Base-by-base conservation (phyloP, 306 rosid species). In the Clitoria ternatea region DNA sequence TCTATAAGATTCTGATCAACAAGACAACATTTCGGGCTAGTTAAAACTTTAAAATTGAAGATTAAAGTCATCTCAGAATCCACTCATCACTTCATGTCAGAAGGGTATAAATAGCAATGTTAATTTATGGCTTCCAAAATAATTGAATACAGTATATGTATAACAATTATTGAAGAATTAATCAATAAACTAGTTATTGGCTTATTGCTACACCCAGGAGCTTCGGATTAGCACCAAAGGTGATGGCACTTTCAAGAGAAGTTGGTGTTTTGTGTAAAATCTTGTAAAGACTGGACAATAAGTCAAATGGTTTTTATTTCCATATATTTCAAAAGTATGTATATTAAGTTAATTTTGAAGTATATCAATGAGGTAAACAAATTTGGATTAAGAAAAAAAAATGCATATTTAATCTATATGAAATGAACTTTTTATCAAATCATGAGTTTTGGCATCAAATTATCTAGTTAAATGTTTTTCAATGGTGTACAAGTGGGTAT, bases 1-100 rank as follows among this genome's bases (percentile, higher is more conserved):
- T 75, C 84, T 43, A 81, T 60, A 69, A 87, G 80, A 84, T 84
- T 84, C 97, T 93, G 88, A 47, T 48, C 37, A 82, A 80, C 30
- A 75, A 29, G 19, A 63, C 33, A 82, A 19, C 5, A 52, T 63
- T 37, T 13, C 14, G 17, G 19, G 40, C 29, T 59, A 72, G 67
- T 71, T 20, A 72, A 49, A 72, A 36, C 32, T 27, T 39, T 23
- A 66, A 49, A 23, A 75, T 74, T 12, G 27, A n/a, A n/a, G n/a
- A n/a, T n/a, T n/a, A n/a, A n/a, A 8, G 33, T 61, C 72, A 23
- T 32, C 48, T 32, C 17, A 35, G 45, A 53, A 32, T 54, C 45
- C 74, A 35, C 33, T 45, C 27, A 67, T 7, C 39, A 20, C 24
- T 65, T 47, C 61, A 7, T 56, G 53, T 14, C 19, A 42, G 15